Evolutionary conservation across 225 moss, liverwort and hornwort species (phyloP).

Genomic region (Thuidium tamariscinum): DNA sequence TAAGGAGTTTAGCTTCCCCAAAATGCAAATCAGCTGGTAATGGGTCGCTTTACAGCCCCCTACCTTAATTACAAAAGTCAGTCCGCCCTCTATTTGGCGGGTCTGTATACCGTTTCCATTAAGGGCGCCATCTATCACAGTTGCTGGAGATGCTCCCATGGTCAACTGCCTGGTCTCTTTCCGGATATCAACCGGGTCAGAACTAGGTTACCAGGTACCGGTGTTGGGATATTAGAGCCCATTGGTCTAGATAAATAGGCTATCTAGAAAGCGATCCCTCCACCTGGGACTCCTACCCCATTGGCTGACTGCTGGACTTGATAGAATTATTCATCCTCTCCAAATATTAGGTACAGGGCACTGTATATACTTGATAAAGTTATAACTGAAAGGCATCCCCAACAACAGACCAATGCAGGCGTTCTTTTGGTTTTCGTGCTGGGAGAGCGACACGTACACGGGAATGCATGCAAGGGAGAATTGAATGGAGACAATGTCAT

Average conservation of each 20-base stretch:
- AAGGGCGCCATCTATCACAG: rapidly evolving
- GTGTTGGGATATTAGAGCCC: not conserved
- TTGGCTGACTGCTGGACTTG: not conserved
- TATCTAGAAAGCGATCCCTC: not conserved
- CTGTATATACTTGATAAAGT: not conserved
- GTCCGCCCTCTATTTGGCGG: not conserved
- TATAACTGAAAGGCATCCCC: not conserved
- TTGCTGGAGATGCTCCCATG: not conserved
- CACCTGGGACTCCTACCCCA: not conserved
- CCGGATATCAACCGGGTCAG: not conserved
- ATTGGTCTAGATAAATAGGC: not conserved
- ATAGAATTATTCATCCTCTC: not conserved
- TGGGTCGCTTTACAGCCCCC: no score
- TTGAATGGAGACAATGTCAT: not conserved
- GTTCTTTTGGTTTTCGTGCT: no score
- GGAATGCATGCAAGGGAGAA: not conserved
- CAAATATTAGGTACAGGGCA: not conserved
- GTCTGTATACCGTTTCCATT: not conserved
- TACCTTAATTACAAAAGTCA: not conserved
- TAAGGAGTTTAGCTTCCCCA: no score
- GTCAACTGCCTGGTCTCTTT: no score
- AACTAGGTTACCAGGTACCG: not conserved
- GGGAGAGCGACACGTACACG: not conserved
- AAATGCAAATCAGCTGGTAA: no score
- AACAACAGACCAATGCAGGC: not conserved